Evolutionary conservation across 2,329 filamentous ascomycete genomes (phyloP).

Genomic region (Arthrinium phaeospermum): DNA sequence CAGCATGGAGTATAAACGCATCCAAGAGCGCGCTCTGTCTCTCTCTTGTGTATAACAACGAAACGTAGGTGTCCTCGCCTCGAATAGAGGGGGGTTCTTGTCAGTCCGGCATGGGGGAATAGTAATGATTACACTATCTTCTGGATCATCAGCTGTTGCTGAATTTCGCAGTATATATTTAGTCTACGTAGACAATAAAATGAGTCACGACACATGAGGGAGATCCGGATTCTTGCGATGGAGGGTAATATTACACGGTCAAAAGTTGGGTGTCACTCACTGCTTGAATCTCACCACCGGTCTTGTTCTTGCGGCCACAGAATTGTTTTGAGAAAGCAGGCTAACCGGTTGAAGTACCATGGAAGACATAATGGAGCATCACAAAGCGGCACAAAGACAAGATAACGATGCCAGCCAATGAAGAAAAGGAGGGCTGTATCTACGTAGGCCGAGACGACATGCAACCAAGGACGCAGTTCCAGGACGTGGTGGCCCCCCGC

Average conservation of each 20-base stretch:
- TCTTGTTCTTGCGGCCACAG: too few species aligned
- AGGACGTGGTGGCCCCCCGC: not conserved
- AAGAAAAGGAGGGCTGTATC: not conserved
- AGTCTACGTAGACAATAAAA: not conserved
- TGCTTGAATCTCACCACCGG: not conserved
- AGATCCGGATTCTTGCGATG: not conserved
- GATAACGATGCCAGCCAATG: not conserved
- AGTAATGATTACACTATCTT: not conserved
- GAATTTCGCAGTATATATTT: slow-evolving; percentile 6
- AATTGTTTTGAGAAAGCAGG: too few species aligned
- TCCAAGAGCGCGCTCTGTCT: slow-evolving; percentile 5
- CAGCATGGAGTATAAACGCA: slow-evolving; percentile 17
- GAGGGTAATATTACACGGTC: not conserved
- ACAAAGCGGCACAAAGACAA: too few species aligned
- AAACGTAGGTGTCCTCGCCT: not conserved
- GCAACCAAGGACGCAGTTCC: not conserved
- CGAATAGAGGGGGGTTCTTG: not conserved
- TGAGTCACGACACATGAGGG: not conserved
- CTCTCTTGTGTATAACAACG: slow-evolving; percentile 13
- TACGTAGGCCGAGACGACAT: not conserved
- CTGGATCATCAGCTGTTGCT: not conserved
- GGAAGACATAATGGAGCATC: too few species aligned
- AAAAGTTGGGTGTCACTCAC: not conserved
- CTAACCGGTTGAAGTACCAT: too few species aligned
- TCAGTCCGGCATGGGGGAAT: not conserved